Base-by-base conservation (phyloP, 768 basidiomycete genomes). In the Suillus paluster region DNA sequence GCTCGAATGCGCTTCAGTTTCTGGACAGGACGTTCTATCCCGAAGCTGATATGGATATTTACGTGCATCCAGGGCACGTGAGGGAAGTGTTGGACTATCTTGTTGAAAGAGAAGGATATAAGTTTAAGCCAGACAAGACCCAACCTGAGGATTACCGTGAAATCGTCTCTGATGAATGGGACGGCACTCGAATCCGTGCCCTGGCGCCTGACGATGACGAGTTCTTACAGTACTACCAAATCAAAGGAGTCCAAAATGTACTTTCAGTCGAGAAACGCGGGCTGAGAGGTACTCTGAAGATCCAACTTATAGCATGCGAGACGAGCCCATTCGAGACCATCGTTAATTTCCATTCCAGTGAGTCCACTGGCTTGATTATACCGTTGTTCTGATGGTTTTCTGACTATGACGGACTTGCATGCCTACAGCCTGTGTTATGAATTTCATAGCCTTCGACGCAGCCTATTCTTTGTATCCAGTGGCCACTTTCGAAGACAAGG, bases 1-100 rank as follows among this genome's bases (percentile, higher is more conserved):
- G 84, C 21, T 83, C 83, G 0, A 73, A 68, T 34, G 83, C 82
- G 0, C 73, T 84, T 1, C 83, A 84, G 55, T 81, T 83, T 64
- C 73, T 85, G 57, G 77, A 79, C 44, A 67, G 81, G n/a, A 63
- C 70, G 3, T 66, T 68, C 46, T 83, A 81, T 62, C 71, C 74
- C 1, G 72, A 74, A 5, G 77, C 82, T 0, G 83, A 84, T 62
- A 75, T 85, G 10, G 84, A 85, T 59, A 39, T 84, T 5, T 84
- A 84, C 64, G 68, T 74, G 12, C 67, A 75, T 21, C 70, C 72
- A 9, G 60, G 65, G 4, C 58, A 64, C 42, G 66, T 68, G 39
- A 27, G 52, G 5, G 66, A 70, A 12, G 68, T 83, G 36, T 74
- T 71, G 0, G 33, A 49, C 10, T 81, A 77, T 73, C 64, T 83